Conservation (phyloP, 441 rosid genomes). For the Adansonia gregorii region DNA sequence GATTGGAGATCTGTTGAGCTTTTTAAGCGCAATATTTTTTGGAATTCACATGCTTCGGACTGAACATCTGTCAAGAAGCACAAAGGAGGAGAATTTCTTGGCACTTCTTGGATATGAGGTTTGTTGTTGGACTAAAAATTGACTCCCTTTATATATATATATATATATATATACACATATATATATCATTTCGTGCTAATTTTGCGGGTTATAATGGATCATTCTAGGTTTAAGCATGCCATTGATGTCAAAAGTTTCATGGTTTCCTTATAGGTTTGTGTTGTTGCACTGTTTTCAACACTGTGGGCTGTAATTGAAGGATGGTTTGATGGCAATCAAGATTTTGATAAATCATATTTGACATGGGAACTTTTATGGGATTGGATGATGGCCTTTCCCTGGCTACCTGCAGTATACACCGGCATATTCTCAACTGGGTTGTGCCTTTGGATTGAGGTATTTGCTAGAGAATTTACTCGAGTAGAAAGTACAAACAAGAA, state of each 20-base stretch:
- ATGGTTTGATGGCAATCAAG: slow-evolving; percentile 37
- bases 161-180: background rate
- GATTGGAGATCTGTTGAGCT: slow-evolving; percentile 72
- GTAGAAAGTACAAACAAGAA: background rate
- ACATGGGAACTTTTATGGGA: slow-evolving; percentile 51
- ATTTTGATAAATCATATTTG: slow-evolving; percentile 46
- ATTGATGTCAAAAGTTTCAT: slow-evolving; percentile 8
- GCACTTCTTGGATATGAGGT: slow-evolving; percentile 68
- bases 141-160: background rate
- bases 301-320: slow-evolving; percentile 56
- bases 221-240: background rate
- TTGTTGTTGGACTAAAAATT: background rate
- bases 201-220: background rate
- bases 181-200: background rate
- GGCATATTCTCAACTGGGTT: slow-evolving; percentile 60
- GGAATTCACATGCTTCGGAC: slow-evolving; percentile 72
- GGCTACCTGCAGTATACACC: slow-evolving; percentile 67
- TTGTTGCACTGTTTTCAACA: slow-evolving; percentile 53
- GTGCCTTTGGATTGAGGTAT: slow-evolving; percentile 71
- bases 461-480: background rate
- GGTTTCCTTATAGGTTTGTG: slow-evolving; percentile 44
- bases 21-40: slow-evolving; percentile 62
- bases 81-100: slow-evolving; percentile 48
- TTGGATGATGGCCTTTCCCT: slow-evolving; percentile 59
- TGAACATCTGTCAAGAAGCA: slow-evolving; percentile 60